These are phyloP conservation scores for Pestalotiopsis sp. DNA, from an alignment of 2,329 filamentous ascomycete genomes.

Conservation along the genomic window DNA sequence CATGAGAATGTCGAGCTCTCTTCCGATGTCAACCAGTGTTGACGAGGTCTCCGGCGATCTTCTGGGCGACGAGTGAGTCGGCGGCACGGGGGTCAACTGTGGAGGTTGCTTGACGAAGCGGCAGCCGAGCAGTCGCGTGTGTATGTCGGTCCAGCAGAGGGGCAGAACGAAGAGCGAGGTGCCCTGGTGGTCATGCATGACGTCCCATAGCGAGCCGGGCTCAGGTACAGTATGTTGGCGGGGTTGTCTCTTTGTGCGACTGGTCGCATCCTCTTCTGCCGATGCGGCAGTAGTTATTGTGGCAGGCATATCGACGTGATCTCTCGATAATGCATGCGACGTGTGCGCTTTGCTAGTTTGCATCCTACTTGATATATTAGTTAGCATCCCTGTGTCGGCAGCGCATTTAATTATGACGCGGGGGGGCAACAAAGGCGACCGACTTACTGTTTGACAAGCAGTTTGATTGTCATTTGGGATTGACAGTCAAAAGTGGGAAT, in stretches of 20 bases:
- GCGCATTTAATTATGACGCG: background rate
- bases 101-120: slow-evolving; percentile 46
- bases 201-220: slow-evolving; percentile 53
- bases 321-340: background rate
- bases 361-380: background rate
- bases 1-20: slow-evolving; percentile 47
- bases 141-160: slow-evolving; percentile 58
- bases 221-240: slow-evolving; percentile 41
- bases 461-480: background rate
- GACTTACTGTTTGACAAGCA: slow-evolving; percentile 4
- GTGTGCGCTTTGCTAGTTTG: background rate
- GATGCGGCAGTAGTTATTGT: slow-evolving; percentile 13
- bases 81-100: slow-evolving; percentile 44
- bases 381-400: background rate
- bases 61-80: slow-evolving; percentile 36
- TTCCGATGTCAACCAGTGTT: slow-evolving; percentile 44
- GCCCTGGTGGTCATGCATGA: slow-evolving; percentile 51
- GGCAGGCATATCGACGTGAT: slow-evolving; percentile 7
- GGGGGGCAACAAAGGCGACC: background rate
- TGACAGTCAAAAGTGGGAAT: slow-evolving; percentile 9
- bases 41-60: slow-evolving; percentile 41
- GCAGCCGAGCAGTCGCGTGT: slow-evolving; percentile 49
- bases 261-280: slow-evolving; percentile 11
- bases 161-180: slow-evolving; percentile 53
- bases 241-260: slow-evolving; percentile 27